phyloP scores from a whole-genome alignment of 2,329 filamentous ascomycete species.

The Pseudomassariella vexata region DNA sequence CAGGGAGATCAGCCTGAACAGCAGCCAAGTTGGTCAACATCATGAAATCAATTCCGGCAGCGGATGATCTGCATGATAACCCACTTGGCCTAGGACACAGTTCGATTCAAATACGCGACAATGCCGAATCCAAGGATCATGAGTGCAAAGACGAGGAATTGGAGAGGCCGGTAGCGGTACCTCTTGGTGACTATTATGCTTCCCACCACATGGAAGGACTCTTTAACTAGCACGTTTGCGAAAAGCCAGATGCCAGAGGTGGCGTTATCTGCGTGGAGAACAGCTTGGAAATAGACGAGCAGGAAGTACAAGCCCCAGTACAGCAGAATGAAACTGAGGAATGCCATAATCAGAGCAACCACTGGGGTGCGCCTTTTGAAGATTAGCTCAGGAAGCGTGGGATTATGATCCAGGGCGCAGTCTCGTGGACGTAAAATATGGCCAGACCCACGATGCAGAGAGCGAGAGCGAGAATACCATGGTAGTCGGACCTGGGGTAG shows the following conservation, averaged over 20 bases:
- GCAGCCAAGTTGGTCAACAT: neutral
- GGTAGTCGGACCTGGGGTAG: no score
- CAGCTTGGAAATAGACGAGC: slow-evolving; percentile 55
- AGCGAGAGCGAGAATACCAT: no score
- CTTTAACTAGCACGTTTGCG: neutral
- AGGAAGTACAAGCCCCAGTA: slow-evolving; percentile 33
- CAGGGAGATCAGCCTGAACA: neutral
- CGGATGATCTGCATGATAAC: slow-evolving; percentile 1
- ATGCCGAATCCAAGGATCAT: neutral
- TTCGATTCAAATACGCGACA: neutral
- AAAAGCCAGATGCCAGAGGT: neutral
- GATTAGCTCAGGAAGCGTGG: slow-evolving; percentile 32
- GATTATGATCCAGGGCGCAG: neutral
- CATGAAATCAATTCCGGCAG: neutral
- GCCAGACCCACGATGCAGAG: no score
- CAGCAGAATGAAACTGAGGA: slow-evolving; percentile 28
- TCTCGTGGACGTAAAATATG: no score
- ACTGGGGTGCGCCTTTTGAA: slow-evolving; percentile 36
- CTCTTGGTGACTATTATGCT: neutral
- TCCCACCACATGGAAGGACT: neutral
- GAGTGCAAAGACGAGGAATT: neutral
- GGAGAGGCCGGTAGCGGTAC: neutral
- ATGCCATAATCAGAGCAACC: slow-evolving; percentile 24
- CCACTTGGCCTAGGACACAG: neutral
- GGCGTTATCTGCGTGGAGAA: slow-evolving; percentile 16